Percentiles rank a stretch among this genome's conserved stretches.
Evolutionary conservation across 2,329 filamentous ascomycete species (phyloP).

Genomic region (Cytospora piceae): DNA sequence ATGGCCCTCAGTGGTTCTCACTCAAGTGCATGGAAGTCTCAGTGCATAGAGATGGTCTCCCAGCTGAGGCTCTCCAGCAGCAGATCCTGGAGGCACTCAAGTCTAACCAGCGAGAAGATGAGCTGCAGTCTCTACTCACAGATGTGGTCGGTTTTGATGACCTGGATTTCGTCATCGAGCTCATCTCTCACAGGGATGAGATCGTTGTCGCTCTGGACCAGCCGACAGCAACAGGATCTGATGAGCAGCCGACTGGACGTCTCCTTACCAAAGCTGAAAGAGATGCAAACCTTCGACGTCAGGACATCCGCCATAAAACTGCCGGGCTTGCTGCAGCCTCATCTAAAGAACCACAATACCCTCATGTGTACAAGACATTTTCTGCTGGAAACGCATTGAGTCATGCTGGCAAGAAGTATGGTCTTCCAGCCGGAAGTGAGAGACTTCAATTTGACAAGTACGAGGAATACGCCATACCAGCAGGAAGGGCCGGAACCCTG

Average conservation of each 20-base stretch:
- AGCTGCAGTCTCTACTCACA: slow-evolving; percentile 86
- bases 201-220: slow-evolving; percentile 55
- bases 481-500: slow-evolving; percentile 75
- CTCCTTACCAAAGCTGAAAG: slow-evolving; percentile 78
- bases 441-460: slow-evolving; percentile 75
- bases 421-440: slow-evolving; percentile 75
- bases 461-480: slow-evolving; percentile 87
- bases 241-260: slow-evolving; percentile 43
- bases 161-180: slow-evolving; percentile 87
- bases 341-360: slow-evolving; percentile 76
- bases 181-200: slow-evolving; percentile 77
- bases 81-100: slow-evolving; percentile 77
- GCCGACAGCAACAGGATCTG: slow-evolving; percentile 37
- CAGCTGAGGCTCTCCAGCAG: slow-evolving; percentile 70
- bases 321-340: slow-evolving; percentile 71
- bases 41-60: slow-evolving; percentile 65
- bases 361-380: slow-evolving; percentile 88
- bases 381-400: slow-evolving; percentile 86
- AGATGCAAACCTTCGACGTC: slow-evolving; percentile 74
- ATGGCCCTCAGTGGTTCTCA: slow-evolving; percentile 72
- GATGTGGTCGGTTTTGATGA: slow-evolving; percentile 94
- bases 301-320: slow-evolving; percentile 84
- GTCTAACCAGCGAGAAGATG: slow-evolving; percentile 72
- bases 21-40: slow-evolving; percentile 71
- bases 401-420: slow-evolving; percentile 78